Base-by-base conservation (phyloP, 257 asterid genomes). In the Solanum sitiens region DNA sequence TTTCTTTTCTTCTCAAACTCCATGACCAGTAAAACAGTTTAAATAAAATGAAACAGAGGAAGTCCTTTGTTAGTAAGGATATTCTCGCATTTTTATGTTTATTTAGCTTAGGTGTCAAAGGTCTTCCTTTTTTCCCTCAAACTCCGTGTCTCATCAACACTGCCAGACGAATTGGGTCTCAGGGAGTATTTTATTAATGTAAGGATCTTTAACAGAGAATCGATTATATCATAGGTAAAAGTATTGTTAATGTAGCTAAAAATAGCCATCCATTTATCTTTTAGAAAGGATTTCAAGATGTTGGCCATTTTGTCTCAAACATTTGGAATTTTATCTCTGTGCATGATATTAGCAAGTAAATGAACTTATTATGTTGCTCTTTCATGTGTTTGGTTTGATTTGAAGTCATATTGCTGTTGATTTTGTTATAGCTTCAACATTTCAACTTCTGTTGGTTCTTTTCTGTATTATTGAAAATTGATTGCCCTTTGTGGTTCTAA, bases 401-500 rank as follows among this genome's bases (percentile, higher is more conserved):
- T 21, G 21, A 56, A 65, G 74, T 44, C 8, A 72, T 84, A 44
- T n/a, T 76, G n/a, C 47, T 25, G 25, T 74, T 40, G 33, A 76
- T 33, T 33, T 53, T 70, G 85, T 83, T 86, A 72, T 23, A 15
- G 16, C 11, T 27, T 12, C 82, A 18, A 1, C 25, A 2, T 76
- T 44, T 77, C 25, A 21, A 25, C 40, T 30, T 90, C 71, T 50
- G 84, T 37, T 77, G 80, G 32, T 67, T 32, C 35, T 63, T 85
- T 45, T 77, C 61, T 77, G 59, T n/a, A 76, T 42, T 61, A 37
- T 20, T 72, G 59, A 82, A 75, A 59, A 40, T 89, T 23, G 50
- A 72, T 74, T 87, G 20, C 27, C n/a, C 40, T 90, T 9, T 80
- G 84, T 86, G 88, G 75, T 83, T 85, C 59, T 89, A 47, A 88